These are phyloP conservation scores for Ormosia emarginata DNA, from an alignment of 306 rosid genomes.

Conservation along the genomic window DNA sequence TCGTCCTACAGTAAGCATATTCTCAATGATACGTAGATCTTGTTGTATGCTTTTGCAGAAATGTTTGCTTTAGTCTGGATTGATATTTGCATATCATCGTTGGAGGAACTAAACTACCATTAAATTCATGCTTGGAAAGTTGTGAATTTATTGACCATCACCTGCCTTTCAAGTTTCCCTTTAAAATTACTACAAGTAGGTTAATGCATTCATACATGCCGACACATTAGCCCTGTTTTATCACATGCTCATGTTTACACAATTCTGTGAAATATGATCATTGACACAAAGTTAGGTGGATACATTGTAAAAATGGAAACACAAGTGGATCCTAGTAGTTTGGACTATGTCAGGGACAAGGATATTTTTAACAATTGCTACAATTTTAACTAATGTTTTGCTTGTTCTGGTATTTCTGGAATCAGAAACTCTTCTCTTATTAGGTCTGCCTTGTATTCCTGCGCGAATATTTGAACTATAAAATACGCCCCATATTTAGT, in stretches of 20 bases:
- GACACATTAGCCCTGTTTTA: not conserved
- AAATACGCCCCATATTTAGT: not conserved
- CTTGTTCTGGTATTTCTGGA: too few species aligned
- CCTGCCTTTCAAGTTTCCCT: not conserved
- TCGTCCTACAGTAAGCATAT: slow-evolving; percentile 65
- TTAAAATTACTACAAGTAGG: not conserved
- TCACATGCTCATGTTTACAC: not conserved
- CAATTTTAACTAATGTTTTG: not conserved
- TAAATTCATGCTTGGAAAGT: not conserved
- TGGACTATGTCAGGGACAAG: not conserved
- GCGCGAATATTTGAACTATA: not conserved
- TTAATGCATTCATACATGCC: not conserved
- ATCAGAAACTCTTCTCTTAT: not conserved
- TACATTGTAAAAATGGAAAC: not conserved
- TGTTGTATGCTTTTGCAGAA: not conserved
- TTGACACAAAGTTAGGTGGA: not conserved
- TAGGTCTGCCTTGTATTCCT: not conserved
- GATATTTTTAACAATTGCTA: not conserved
- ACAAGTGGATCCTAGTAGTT: not conserved
- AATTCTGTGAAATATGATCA: not conserved
- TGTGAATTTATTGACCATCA: not conserved
- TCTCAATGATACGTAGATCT: not conserved
- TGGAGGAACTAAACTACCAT: not conserved
- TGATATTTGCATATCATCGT: not conserved
- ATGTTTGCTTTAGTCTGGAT: not conserved